Base-by-base conservation (phyloP, 2,329 filamentous ascomycete species). In the Penicillium sumatraense region DNA sequence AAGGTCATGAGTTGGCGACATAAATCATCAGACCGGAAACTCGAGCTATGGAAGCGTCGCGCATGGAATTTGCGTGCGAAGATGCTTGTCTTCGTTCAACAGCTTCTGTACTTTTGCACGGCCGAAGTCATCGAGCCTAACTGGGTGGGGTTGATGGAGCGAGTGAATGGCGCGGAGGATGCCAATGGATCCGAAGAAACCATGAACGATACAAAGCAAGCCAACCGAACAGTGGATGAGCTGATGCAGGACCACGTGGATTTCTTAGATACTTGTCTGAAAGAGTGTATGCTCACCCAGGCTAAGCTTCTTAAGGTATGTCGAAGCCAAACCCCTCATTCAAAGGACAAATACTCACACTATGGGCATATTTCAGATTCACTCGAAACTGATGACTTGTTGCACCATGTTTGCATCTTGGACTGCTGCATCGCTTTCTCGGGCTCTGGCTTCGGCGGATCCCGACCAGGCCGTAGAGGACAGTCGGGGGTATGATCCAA, bases 191-290 rank as follows among this genome's bases (percentile, higher is more conserved):
- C 66, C 36, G 74, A 70, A 64, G 67, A 72, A 49, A 68, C 69
- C 6, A 68, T 68, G 52, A 76, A 69, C 59, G 75, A 71, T 24
- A 72, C 69, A 29, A 77, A 72, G 50, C 77, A 83, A 53, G 81
- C 81, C n/a, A 86, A 85, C 65, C 74, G 92, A 33, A 99, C 95
- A 0, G 95, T 99, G 1, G 95, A 99, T 69, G 92, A 98, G 77
- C 78, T 99, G 69, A 99, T 99, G 95, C 91, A 98, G 77, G 93
- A 98, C 69, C 95, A 99, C 76, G 93, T 99, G 57, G 95, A 98
- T 75, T 99, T 99, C 73, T 79, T 99, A 45, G 95, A 97, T 67
- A 98, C 95, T 3, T 99, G 95, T 72, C 81, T 99, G 67, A 99
- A 98, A 77, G 95, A 98, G 77, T 98, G 95, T 79, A 98, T 98